phyloP scores from a whole-genome alignment of 2,329 filamentous ascomycete species.

The Cercospora sesami region DNA sequence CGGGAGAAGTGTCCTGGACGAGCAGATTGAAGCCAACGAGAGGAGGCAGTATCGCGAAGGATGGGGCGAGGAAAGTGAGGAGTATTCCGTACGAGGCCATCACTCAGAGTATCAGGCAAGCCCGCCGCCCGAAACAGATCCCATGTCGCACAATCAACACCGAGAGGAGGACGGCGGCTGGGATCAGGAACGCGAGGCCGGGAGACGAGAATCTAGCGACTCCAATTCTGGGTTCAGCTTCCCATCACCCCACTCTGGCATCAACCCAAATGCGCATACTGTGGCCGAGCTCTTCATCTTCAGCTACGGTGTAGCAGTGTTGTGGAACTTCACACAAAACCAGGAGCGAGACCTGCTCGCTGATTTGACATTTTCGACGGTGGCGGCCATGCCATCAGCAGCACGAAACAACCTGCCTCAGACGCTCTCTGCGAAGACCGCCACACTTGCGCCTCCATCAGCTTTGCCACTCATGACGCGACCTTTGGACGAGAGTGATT shows the following conservation, averaged over 20 bases:
- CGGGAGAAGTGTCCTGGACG: constrained; percentile 86
- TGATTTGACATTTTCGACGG: constrained; percentile 78
- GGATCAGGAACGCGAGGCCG: constrained; percentile 25
- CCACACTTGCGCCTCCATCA: constrained; percentile 43
- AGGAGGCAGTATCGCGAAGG: constrained; percentile 85
- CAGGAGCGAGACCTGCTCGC: constrained; percentile 97
- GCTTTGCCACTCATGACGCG: constrained; percentile 68
- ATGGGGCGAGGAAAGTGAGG: constrained; percentile 80
- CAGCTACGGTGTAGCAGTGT: constrained; percentile 94
- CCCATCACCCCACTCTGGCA: constrained; percentile 54
- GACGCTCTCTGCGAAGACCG: constrained; percentile 32
- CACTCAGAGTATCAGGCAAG: constrained; percentile 23
- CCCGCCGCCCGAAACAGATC: constrained; percentile 21
- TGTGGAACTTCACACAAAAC: constrained; percentile 96
- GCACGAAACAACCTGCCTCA: constrained; percentile 20
- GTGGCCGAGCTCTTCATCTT: constrained; percentile 97
- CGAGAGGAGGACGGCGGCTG: constrained; percentile 21
- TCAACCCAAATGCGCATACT: constrained; percentile 69
- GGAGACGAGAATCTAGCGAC: constrained; percentile 30
- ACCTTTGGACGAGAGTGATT: constrained; percentile 82
- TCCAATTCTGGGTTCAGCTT: constrained; percentile 43
- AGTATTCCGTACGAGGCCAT: constrained; percentile 45
- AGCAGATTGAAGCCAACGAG: constrained; percentile 95
- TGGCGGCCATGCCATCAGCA: constrained; percentile 24
- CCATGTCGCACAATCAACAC: constrained; percentile 17